A percentile compares a stretch with the other conserved stretches of the same genome.
Conservation (phyloP, 129 eudicot species). For the Cynara cardunculus region DNA sequence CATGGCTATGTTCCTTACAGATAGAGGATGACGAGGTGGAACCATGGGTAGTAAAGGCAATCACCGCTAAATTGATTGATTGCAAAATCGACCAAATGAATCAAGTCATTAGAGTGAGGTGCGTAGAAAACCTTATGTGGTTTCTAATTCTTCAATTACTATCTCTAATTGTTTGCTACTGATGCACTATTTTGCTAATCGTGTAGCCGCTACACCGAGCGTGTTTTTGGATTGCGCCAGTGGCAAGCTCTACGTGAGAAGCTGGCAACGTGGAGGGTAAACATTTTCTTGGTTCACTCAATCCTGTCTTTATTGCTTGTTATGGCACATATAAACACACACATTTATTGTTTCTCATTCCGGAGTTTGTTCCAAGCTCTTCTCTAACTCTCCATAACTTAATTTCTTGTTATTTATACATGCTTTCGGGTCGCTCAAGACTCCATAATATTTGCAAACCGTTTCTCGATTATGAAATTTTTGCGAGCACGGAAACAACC, state of each 20-base stretch:
- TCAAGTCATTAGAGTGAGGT: conserved; percentile 75
- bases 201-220: conserved; percentile 69
- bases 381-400: no score
- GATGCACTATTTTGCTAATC: neutral
- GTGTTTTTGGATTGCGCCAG: conserved; percentile 67
- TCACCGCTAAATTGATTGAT: conserved; percentile 63
- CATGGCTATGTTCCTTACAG: conserved; percentile 30
- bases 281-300: neutral
- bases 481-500: no score
- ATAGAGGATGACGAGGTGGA: conserved; percentile 79
- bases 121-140: neutral
- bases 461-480: no score
- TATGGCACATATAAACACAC: no score
- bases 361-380: no score
- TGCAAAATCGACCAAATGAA: conserved; percentile 97
- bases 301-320: neutral
- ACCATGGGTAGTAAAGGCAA: conserved; percentile 91
- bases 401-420: no score
- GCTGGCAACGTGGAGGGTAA: conserved; percentile 94
- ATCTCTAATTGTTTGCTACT: neutral
- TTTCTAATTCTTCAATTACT: neutral
- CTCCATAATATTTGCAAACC: no score
- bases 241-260: conserved; percentile 70
- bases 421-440: no score
- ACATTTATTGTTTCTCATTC: no score